Conservation (phyloP, 2,329 filamentous ascomycete species). For the Botrytis fragariae region DNA sequence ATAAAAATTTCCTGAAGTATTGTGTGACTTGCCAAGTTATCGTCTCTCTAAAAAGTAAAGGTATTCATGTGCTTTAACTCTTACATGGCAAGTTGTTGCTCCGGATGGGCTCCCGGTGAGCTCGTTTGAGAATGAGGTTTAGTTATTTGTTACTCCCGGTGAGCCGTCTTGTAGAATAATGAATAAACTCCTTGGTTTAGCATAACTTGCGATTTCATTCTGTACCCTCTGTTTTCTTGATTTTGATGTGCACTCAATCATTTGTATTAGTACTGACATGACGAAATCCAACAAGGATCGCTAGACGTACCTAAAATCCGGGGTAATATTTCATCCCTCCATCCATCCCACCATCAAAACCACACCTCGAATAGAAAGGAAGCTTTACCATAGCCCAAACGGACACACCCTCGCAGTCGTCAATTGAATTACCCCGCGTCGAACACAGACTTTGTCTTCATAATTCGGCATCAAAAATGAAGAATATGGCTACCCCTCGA, state of each 20-base stretch:
- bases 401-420: not conserved
- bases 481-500: not conserved
- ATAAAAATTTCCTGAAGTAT: not conserved
- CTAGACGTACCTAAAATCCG: not conserved
- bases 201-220: not conserved
- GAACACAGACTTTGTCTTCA: not conserved
- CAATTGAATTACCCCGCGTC: not conserved
- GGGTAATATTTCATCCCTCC: conserved; percentile 1
- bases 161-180: not conserved
- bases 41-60: too few relatives aligned
- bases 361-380: not conserved
- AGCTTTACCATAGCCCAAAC: not conserved
- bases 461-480: too few relatives aligned
- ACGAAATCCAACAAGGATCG: not conserved
- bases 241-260: not conserved
- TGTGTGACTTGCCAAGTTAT: not conserved
- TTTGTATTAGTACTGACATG: not conserved
- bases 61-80: not conserved
- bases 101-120: not conserved
- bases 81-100: not conserved
- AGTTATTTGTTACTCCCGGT: not conserved
- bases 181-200: too few relatives aligned
- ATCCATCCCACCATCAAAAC: not conserved
- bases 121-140: not conserved
- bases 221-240: not conserved